phyloP scores from a whole-genome alignment of 495 filamentous ascomycete genomes.

The Neurospora hispaniola region DNA sequence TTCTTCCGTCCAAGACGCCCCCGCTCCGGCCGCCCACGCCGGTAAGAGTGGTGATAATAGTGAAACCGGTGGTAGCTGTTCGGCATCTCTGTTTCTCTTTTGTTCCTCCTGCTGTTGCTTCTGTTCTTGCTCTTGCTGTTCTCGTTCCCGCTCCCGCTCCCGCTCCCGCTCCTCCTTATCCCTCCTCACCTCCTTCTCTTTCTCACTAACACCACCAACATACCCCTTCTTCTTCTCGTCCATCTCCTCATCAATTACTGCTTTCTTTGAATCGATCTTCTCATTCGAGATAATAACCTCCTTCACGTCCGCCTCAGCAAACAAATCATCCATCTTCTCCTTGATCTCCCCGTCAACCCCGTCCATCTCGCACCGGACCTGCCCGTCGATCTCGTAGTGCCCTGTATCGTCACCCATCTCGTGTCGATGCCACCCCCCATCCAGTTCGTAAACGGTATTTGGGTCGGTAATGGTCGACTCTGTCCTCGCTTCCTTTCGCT shows the following conservation, averaged over 20 bases:
- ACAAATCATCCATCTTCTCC: background rate
- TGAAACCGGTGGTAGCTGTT: background rate
- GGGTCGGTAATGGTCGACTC: background rate
- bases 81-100: background rate
- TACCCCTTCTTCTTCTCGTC: background rate
- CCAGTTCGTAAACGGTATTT: slow-evolving; percentile 14
- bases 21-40: background rate
- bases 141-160: background rate
- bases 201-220: background rate
- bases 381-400: slow-evolving; percentile 18
- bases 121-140: background rate
- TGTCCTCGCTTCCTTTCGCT: background rate
- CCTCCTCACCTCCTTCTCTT: background rate
- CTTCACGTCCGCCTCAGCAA: background rate
- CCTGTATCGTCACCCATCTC: slow-evolving; percentile 14
- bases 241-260: background rate
- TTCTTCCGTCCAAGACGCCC: background rate
- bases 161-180: background rate
- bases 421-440: slow-evolving; percentile 11
- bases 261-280: background rate
- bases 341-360: background rate
- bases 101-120: background rate
- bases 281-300: background rate
- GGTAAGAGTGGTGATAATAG: background rate
- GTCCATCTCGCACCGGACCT: slow-evolving; percentile 7